Conservation (phyloP, 495 filamentous ascomycete genomes). For the Tetracladium marchalianum region DNA sequence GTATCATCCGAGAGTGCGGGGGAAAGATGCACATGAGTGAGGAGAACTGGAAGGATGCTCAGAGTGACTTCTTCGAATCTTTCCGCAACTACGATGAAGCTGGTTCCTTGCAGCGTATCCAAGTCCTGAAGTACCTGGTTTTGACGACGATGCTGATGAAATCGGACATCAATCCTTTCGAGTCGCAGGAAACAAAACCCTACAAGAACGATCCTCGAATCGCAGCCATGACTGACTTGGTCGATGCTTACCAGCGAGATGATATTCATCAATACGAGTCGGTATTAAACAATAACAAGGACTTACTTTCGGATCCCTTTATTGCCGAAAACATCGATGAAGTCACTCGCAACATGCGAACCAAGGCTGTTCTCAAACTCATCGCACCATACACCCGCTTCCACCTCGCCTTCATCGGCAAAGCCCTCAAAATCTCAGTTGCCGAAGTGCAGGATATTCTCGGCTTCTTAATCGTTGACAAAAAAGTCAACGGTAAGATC, state of each 20-base stretch:
- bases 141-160: constrained; percentile 98
- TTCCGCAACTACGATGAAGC: constrained; percentile 99
- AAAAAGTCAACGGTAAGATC: constrained; percentile 77
- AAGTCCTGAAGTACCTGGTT: constrained; percentile 95
- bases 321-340: constrained; percentile 99
- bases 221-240: constrained; percentile 91
- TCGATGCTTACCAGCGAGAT: constrained; percentile 92
- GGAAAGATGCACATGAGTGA: constrained; percentile 99
- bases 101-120: constrained; percentile 88
- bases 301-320: constrained; percentile 85
- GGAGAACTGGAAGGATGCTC: constrained; percentile 96
- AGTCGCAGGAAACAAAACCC: constrained; percentile 98
- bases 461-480: constrained; percentile 83
- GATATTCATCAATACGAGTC: constrained; percentile 88
- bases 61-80: constrained; percentile 96
- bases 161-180: constrained; percentile 98
- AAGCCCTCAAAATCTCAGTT: constrained; percentile 72
- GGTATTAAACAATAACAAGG: constrained; percentile 78
- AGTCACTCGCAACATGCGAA: constrained; percentile 96
- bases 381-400: constrained; percentile 94
- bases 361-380: constrained; percentile 85
- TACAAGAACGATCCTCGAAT: constrained; percentile 95
- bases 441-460: constrained; percentile 88
- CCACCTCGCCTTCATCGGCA: constrained; percentile 73
- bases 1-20: constrained; percentile 95